Evolutionary conservation across 2,329 filamentous ascomycete species (phyloP).

Genomic region (Fusarium nygamai): DNA sequence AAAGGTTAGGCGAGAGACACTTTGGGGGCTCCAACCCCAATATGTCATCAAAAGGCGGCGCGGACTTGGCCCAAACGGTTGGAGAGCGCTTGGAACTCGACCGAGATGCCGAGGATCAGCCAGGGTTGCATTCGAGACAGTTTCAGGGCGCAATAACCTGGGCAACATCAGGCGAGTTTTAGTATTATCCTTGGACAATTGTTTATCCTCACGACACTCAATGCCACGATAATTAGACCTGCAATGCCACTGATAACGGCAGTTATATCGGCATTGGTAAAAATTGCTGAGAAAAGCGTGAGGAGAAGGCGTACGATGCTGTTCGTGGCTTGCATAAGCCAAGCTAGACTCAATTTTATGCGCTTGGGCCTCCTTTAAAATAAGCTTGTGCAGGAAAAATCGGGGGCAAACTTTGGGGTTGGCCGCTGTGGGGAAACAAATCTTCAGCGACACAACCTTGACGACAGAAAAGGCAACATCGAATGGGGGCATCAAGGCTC

Average conservation of each 20-base stretch:
- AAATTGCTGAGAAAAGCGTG: not conserved
- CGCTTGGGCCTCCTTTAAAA: not conserved
- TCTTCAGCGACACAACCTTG: not conserved
- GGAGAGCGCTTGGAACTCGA: slow-evolving; percentile 1
- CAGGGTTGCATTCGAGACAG: not conserved
- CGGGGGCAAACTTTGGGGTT: slow-evolving; percentile 18
- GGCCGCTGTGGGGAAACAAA: slow-evolving; percentile 18
- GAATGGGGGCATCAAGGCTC: not conserved
- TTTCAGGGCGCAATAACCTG: not conserved
- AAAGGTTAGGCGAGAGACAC: not conserved
- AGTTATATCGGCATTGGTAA: not conserved
- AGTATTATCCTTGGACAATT: not conserved
- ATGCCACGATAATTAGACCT: not conserved
- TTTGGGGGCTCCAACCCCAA: slow-evolving; percentile 26
- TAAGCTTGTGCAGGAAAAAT: slow-evolving; percentile 20
- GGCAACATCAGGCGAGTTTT: not conserved
- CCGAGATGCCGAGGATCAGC: slow-evolving; percentile 14
- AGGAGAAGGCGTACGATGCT: not conserved
- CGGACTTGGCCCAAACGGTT: not conserved
- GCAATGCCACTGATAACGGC: not conserved
- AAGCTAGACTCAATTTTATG: not conserved
- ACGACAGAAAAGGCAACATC: not conserved
- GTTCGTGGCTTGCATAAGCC: not conserved
- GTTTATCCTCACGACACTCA: not conserved
- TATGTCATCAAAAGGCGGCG: not conserved